Conservation (phyloP, 306 rosid genomes). For the Pterocarpus santalinus region DNA sequence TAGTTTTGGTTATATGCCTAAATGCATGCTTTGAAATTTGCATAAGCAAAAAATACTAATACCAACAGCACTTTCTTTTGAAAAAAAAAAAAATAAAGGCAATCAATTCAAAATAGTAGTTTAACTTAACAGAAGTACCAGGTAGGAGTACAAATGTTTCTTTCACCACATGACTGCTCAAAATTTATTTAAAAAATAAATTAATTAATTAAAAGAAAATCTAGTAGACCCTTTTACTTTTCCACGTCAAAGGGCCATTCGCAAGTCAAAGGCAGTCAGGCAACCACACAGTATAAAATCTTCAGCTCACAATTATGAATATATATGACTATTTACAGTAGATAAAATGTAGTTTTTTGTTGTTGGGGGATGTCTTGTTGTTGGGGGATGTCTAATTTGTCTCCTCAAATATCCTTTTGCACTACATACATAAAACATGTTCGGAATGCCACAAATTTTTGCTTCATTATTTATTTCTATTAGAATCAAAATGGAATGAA, state of each 20-base stretch:
- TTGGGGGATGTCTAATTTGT: not conserved
- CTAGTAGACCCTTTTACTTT: not conserved
- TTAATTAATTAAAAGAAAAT: not conserved
- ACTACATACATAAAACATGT: conserved; percentile 4
- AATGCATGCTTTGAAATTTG: conserved; percentile 4
- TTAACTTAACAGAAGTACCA: not conserved
- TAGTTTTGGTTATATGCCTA: not conserved
- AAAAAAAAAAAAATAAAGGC: not conserved
- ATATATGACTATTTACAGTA: not conserved
- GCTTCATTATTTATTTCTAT: conserved; percentile 24
- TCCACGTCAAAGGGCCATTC: not conserved
- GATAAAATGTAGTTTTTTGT: conserved; percentile 6
- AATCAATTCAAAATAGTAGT: conserved; percentile 18
- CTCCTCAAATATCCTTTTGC: conserved; percentile 19
- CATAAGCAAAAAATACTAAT: not conserved
- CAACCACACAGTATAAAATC: not conserved
- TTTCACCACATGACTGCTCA: not conserved
- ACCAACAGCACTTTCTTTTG: not conserved
- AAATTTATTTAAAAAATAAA: not conserved
- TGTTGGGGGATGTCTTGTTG: not conserved
- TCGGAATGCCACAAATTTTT: conserved; percentile 20
- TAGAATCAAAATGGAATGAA: conserved; percentile 28
- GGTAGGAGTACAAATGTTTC: not conserved
- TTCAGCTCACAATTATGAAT: not conserved
- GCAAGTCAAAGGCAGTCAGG: not conserved